Base-by-base conservation (phyloP, 805 yeast species). In the Wickerhamiella azymoides region DNA sequence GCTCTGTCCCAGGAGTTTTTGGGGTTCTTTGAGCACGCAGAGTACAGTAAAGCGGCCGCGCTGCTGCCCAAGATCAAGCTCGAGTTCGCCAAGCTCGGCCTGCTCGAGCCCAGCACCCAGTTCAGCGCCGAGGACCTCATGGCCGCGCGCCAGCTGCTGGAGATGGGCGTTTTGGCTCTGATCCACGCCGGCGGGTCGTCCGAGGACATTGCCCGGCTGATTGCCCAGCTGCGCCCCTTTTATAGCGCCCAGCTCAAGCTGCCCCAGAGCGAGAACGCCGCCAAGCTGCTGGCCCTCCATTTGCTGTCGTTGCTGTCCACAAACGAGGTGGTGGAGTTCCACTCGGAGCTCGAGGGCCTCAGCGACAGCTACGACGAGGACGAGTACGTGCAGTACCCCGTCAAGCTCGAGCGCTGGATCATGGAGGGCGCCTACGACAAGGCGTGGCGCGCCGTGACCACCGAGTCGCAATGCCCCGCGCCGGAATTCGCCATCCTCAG, bases 351-450 rank as follows among this genome's bases (percentile, higher is more conserved):
- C 50, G 96, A 89, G 62, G 69, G 68, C 48, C 71, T 86, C 53
- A 38, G 36, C n/a, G 74, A 72, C 54, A 69, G 66, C 50, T 67
- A 76, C 50, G 89, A 84, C 54, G 68, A 71, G 30, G 94, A 84
- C 60, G 68, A 72, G 53, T 84, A 72, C 60, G 68, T 89, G 54
- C 73, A 76, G 40, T 86, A 86, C 61, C 97, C 97, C 19, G 79
- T 89, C 45, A 78, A 79, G 54, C 77, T 92, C 55, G 97, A 92
- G 62, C 79, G 84, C 53, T 84, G 93, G 81, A 74, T 92, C 53
- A 85, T 89, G 80, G 97, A 92, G 65, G 98, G 98, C 37, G 82
- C 89, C 52, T 92, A 88, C 64, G 92, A 85, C 62, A 84, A 84
- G 63, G 89, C 88, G 39, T 83, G 92, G 81, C 79, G 76, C 54